These are phyloP conservation scores for Lanzia echinophila DNA, from an alignment of 2,329 filamentous ascomycete genomes.

Conservation along the genomic window DNA sequence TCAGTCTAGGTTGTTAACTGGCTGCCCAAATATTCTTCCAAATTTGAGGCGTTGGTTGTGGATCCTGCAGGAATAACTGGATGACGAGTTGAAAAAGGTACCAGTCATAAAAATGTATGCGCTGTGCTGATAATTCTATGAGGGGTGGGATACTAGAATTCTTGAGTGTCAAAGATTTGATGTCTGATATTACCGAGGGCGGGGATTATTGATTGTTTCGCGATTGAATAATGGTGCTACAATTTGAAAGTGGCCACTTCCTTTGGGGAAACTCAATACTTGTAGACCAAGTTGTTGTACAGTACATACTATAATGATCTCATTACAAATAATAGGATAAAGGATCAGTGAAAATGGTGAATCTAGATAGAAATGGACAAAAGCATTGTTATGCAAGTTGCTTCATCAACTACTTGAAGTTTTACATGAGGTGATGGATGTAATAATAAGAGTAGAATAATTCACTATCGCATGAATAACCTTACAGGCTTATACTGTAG, in stretches of 20 bases:
- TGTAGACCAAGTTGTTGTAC: no score
- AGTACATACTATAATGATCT: no score
- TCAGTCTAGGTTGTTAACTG: neutral
- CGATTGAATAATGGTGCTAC: neutral
- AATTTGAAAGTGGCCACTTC: neutral
- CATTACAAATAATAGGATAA: no score
- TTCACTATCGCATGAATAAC: no score
- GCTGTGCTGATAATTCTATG: neutral
- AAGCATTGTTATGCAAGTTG: neutral
- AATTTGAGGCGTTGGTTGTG: conserved; percentile 1
- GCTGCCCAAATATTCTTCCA: neutral
- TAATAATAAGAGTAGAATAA: no score
- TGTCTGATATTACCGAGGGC: no score
- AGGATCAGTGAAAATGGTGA: no score
- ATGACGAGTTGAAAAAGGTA: neutral
- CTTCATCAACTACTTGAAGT: neutral
- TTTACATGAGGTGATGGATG: neutral
- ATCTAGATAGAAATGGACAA: neutral
- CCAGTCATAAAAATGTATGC: no score
- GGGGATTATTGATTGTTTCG: no score
- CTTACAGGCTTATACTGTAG: no score
- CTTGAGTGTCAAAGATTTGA: neutral
- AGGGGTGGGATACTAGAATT: no score
- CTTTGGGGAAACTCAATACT: no score
- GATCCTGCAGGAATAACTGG: neutral